Percentiles rank a stretch among this genome's conserved stretches.
phyloP scores from a whole-genome alignment of 306 rosid species.

The Purshia tridentata region DNA sequence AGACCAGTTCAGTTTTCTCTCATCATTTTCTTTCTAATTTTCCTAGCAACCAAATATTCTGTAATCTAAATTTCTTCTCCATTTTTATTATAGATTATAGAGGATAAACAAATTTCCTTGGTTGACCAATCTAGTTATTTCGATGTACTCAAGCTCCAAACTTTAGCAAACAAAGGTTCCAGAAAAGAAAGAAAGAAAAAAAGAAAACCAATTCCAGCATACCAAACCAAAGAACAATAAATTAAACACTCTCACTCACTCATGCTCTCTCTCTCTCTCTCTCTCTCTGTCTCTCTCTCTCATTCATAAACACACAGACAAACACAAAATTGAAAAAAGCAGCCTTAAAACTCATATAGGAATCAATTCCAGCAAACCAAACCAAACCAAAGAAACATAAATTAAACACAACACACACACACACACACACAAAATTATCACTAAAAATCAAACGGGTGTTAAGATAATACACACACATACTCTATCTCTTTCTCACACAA shows the following conservation, averaged over 20 bases:
- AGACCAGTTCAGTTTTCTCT: too few relatives aligned
- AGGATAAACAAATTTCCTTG: constrained; percentile 9
- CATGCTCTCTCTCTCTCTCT: background rate
- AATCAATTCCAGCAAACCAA: too few relatives aligned
- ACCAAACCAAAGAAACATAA: too few relatives aligned
- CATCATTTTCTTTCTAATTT: too few relatives aligned
- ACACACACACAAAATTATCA: background rate
- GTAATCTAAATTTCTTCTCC: too few relatives aligned
- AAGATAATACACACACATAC: too few relatives aligned
- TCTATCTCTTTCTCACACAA: too few relatives aligned
- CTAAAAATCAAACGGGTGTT: background rate
- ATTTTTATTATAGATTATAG: background rate
- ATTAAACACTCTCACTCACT: background rate
- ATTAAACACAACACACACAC: background rate
- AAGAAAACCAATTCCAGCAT: background rate
- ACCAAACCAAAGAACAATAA: background rate
- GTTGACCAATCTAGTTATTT: constrained; percentile 12
- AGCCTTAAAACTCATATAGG: too few relatives aligned
- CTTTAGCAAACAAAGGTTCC: constrained; percentile 4
- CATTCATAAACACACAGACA: background rate
- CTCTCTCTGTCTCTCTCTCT: background rate
- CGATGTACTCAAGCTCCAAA: background rate
- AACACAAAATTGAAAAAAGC: background rate
- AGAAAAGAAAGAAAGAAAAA: background rate
- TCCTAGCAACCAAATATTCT: too few relatives aligned